phyloP scores from a whole-genome alignment of 306 rosid species.

The Cucurbita argyrosperma region DNA sequence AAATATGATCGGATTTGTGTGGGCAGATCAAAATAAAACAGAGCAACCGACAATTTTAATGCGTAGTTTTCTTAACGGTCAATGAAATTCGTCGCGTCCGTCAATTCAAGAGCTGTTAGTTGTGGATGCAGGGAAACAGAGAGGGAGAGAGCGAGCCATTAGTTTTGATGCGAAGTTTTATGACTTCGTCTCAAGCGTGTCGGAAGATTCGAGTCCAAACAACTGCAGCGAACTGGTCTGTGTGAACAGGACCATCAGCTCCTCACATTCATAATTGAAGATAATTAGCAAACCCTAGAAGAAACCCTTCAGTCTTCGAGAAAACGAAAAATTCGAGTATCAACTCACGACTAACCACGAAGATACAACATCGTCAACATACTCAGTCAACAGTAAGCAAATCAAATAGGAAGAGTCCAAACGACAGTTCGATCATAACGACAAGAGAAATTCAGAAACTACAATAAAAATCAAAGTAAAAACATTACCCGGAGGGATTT shows the following conservation, averaged over 20 bases:
- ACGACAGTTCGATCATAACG: not conserved
- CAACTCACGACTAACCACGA: not conserved
- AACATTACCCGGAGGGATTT: slow-evolving; percentile 51
- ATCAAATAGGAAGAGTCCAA: not conserved
- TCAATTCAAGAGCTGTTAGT: not conserved
- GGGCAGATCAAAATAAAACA: not conserved
- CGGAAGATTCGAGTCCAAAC: not conserved
- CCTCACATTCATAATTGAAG: not conserved
- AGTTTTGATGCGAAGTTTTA: not conserved
- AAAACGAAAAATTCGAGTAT: not conserved
- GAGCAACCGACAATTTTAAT: not conserved
- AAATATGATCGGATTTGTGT: not conserved
- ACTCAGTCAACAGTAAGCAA: not conserved
- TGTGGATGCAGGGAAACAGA: not conserved
- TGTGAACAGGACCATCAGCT: not conserved
- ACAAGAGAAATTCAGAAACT: not conserved
- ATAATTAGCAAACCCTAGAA: not conserved
- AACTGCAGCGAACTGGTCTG: not conserved
- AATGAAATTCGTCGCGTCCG: not conserved
- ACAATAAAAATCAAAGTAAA: not conserved
- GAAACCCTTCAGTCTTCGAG: not conserved
- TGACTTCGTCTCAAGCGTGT: not conserved
- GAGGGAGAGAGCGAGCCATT: not conserved
- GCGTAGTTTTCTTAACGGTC: not conserved
- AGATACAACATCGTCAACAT: not conserved